Percentiles rank a stretch among this genome's conserved stretches.
Evolutionary conservation across 2,329 filamentous ascomycete species (phyloP).

Genomic region (Aspergillus pseudotamarii): DNA sequence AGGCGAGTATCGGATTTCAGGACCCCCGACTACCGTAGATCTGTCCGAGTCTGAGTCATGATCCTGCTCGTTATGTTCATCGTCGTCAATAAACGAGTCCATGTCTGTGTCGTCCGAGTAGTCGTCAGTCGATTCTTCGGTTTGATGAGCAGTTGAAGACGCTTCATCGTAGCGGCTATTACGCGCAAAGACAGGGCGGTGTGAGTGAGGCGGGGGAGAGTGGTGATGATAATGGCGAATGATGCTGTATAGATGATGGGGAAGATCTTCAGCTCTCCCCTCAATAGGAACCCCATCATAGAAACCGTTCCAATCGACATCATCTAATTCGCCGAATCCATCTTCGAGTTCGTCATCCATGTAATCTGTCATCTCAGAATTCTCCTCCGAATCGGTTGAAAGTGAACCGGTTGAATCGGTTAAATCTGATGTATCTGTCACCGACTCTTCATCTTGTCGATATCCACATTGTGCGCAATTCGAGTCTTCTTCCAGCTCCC

Average conservation of each 20-base stretch:
- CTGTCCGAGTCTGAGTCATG: slow-evolving; percentile 34
- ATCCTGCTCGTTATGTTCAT: slow-evolving; percentile 20
- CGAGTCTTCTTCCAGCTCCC: slow-evolving; percentile 64
- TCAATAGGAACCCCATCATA: slow-evolving; percentile 17
- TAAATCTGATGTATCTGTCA: slow-evolving; percentile 33
- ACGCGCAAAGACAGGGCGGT: neutral
- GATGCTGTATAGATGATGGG: slow-evolving; percentile 11
- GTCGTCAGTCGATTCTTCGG: slow-evolving; percentile 30
- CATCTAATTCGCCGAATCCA: slow-evolving; percentile 30
- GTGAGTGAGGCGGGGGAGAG: neutral
- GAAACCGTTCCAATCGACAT: slow-evolving; percentile 23
- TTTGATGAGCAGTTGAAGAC: slow-evolving; percentile 14
- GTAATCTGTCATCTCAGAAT: slow-evolving; percentile 48
- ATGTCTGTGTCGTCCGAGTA: slow-evolving; percentile 34
- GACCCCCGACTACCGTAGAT: slow-evolving; percentile 36
- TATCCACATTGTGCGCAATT: slow-evolving; percentile 60
- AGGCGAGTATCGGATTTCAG: slow-evolving; percentile 15
- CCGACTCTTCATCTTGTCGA: slow-evolving; percentile 48
- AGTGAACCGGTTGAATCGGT: slow-evolving; percentile 25
- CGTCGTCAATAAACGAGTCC: slow-evolving; percentile 41
- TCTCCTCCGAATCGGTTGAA: slow-evolving; percentile 49
- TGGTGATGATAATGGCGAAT: neutral
- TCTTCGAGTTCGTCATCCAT: slow-evolving; percentile 28
- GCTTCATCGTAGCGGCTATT: slow-evolving; percentile 1
- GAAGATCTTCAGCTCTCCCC: slow-evolving; percentile 17